Evolutionary conservation across 805 yeast genomes (phyloP), one percentile per base, ranked within the genome.

Genomic region (Schwanniomyces pseudopolymorphus): DNA sequence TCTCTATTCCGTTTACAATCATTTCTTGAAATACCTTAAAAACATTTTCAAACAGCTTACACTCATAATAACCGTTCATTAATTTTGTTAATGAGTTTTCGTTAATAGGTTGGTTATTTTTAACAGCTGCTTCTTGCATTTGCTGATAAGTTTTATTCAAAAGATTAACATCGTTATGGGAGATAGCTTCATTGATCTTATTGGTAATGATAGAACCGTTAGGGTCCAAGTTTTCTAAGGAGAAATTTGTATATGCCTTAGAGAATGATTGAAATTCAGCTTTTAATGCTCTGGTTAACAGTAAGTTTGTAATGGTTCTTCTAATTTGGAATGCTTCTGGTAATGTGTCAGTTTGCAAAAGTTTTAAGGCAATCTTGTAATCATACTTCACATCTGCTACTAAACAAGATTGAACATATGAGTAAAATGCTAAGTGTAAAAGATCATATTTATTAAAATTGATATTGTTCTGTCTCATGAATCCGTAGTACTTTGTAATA

Each of bases 21-120:
- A 85, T 59, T 37, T 64, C 68, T 48, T 77, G 78, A 80, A 87
- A 84, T 1, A 80, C 59, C 9, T 64, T 63, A 46, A 76, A 65
- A 2, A 77, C 75, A 31, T 63, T 65, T 13, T 61, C 60, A 14
- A 69, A 64, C 22, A 53, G 49, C 35, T 69, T 69, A 35, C 67
- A 56, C 1, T 61, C 65, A 45, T 69, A 69, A 57, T 66, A 80
- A 33, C 72, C 72, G 27, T 69, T 60, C 84, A 83, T 79, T 45
- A 78, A 58, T 27, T 66, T 63, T 40, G 67, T 61, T 41, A 75
- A 59, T 0, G 81, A 72, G 6, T 57, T 58, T 52, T 75, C 78
- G 4, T 63, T 60, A 17, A 81, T 58, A 5, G 70, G 61, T 11
- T 50, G 59, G 1, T 64, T 62, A 42, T 64, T 66, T 16, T 40